phyloP scores from a whole-genome alignment of 2,329 filamentous ascomycete genomes.

The Beauveria rudraprayagi region DNA sequence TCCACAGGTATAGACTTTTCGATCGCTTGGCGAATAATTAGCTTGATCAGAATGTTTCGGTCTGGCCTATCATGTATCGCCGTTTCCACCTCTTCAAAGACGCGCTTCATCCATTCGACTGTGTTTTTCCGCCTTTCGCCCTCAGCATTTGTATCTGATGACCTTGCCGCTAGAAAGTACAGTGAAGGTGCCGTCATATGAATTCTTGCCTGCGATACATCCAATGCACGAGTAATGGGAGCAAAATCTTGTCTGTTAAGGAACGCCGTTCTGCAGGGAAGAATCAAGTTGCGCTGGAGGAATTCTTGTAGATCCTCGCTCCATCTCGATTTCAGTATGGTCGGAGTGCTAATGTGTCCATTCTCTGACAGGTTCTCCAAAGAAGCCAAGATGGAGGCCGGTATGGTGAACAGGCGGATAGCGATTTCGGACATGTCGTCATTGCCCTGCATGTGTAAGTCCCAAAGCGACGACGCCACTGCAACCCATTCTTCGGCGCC shows the following conservation, averaged over 20 bases:
- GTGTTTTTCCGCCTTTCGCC: slow-evolving; percentile 26
- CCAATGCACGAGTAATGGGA: slow-evolving; percentile 33
- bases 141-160: slow-evolving; percentile 18
- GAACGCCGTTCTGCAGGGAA: slow-evolving; percentile 42
- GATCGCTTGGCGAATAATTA: slow-evolving; percentile 24
- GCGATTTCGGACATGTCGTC: slow-evolving; percentile 43
- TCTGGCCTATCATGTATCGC: slow-evolving; percentile 19
- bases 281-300: slow-evolving; percentile 41
- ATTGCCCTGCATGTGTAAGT: slow-evolving; percentile 42
- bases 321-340: slow-evolving; percentile 30
- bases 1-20: slow-evolving; percentile 28
- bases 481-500: slow-evolving; percentile 40
- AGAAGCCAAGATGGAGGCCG: slow-evolving; percentile 29
- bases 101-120: slow-evolving; percentile 30
- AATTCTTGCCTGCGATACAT: slow-evolving; percentile 27
- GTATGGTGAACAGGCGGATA: slow-evolving; percentile 33
- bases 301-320: slow-evolving; percentile 38
- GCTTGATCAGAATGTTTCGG: slow-evolving; percentile 22
- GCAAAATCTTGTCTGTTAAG: slow-evolving; percentile 34
- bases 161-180: slow-evolving; percentile 33
- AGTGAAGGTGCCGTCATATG: slow-evolving; percentile 34
- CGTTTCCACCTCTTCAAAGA: slow-evolving; percentile 26
- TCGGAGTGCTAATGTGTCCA: slow-evolving; percentile 19
- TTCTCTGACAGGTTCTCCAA: slow-evolving; percentile 19
- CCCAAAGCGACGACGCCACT: slow-evolving; percentile 41